These are phyloP conservation scores for Sparassis latifolia DNA, from an alignment of 1,284 basidiomycete species.

Conservation along the genomic window DNA sequence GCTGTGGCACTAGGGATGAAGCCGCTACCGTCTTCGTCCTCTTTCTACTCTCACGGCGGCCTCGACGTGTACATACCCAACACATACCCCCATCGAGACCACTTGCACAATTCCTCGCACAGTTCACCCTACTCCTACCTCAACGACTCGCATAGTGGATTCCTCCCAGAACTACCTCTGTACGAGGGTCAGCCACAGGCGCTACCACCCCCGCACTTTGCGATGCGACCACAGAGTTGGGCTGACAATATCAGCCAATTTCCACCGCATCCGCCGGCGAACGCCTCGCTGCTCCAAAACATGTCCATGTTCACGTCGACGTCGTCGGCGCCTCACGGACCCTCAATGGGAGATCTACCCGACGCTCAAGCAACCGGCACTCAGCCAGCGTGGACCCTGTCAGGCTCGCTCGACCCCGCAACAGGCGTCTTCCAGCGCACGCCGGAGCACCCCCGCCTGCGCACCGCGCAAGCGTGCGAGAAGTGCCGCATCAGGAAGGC, in stretches of 20 bases:
- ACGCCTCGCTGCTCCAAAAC: background rate
- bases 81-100: background rate
- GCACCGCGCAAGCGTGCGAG: slow-evolving; percentile 38
- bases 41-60: slow-evolving; percentile 1
- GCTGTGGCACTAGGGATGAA: slow-evolving; percentile 3
- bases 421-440: slow-evolving; percentile 57
- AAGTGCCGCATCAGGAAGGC: slow-evolving; percentile 38
- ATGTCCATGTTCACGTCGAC: background rate
- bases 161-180: no score
- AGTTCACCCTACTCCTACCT: background rate
- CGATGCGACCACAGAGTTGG: background rate
- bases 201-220: no score
- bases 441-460: slow-evolving; percentile 50
- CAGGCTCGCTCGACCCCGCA: slow-evolving; percentile 49
- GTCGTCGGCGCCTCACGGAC: background rate
- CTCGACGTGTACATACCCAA: background rate
- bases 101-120: background rate
- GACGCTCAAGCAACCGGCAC: slow-evolving; percentile 5
- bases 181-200: no score
- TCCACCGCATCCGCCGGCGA: slow-evolving; percentile 1
- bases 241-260: background rate
- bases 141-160: background rate
- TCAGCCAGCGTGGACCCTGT: slow-evolving; percentile 31
- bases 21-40: background rate
- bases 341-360: background rate